Conservation (phyloP, 2,329 filamentous ascomycete species). For the Diaporthe sp. region DNA sequence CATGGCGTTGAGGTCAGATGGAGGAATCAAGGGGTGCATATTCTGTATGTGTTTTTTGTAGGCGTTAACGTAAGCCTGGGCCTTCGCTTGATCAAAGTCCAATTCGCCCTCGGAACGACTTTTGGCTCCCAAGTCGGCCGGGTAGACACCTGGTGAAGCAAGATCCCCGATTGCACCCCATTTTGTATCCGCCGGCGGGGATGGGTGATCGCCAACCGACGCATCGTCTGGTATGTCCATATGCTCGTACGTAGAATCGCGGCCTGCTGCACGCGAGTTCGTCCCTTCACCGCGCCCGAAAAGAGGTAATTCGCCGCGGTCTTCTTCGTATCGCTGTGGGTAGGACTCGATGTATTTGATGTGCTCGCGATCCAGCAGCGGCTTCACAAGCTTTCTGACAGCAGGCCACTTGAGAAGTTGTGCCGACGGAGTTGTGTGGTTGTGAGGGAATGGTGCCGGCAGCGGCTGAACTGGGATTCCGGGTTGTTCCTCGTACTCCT, state of each 20-base stretch:
- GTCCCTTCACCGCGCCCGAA: conserved; percentile 84
- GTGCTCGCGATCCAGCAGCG: conserved; percentile 57
- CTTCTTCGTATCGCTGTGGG: conserved; percentile 80
- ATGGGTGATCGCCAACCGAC: conserved; percentile 60
- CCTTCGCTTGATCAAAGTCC: conserved; percentile 62
- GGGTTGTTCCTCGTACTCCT: conserved; percentile 42
- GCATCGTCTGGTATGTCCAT: conserved; percentile 58
- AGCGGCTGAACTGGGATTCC: conserved; percentile 60
- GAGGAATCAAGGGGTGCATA: conserved; percentile 72
- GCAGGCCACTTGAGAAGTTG: conserved; percentile 79
- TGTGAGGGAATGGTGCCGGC: conserved; percentile 78
- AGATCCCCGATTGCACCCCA: conserved; percentile 69
- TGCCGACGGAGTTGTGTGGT: conserved; percentile 92
- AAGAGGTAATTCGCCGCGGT: conserved; percentile 77
- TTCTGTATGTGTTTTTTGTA: conserved; percentile 72
- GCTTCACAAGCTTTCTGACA: conserved; percentile 71
- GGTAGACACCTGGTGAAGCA: conserved; percentile 51
- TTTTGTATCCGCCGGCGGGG: conserved; percentile 63
- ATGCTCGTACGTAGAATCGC: conserved; percentile 51
- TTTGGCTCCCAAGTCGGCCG: conserved; percentile 50
- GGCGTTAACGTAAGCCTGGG: conserved; percentile 64
- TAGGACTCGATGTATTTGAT: conserved; percentile 74
- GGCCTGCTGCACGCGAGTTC: conserved; percentile 63
- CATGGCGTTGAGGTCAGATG: conserved; percentile 62
- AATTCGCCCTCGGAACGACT: conserved; percentile 58